Evolutionary conservation across 2,329 filamentous ascomycete genomes (phyloP).

Genomic region (Colletotrichum horii): DNA sequence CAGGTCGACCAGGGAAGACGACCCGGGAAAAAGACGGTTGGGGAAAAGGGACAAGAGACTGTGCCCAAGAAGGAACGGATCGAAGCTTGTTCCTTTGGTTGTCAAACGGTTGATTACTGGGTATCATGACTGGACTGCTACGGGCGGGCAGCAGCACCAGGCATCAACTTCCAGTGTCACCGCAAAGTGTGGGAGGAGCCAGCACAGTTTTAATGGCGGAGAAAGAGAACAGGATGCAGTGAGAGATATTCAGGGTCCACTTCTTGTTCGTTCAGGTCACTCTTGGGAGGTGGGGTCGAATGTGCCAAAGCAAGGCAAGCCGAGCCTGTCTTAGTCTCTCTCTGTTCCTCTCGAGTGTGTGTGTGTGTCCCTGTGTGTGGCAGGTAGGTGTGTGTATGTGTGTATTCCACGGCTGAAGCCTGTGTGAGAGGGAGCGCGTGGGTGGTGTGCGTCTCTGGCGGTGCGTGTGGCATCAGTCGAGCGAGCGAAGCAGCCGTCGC

Average conservation of each 20-base stretch:
- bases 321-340: conserved; percentile 11
- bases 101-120: conserved; percentile 3
- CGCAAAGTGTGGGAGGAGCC: conserved; percentile 10
- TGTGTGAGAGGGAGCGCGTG: background rate
- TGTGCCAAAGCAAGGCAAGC: conserved; percentile 12
- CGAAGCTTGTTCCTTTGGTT: background rate
- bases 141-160: conserved; percentile 3
- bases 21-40: background rate
- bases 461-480: background rate
- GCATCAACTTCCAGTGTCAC: background rate
- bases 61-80: background rate
- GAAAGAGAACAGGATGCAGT: conserved; percentile 3
- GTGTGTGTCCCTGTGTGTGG: background rate
- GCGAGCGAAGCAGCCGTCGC: background rate
- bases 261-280: background rate
- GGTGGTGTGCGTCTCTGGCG: background rate
- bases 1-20: background rate
- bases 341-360: background rate
- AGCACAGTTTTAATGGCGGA: conserved; percentile 20
- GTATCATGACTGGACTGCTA: conserved; percentile 15
- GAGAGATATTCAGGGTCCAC: conserved; percentile 22
- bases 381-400: background rate
- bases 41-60: background rate
- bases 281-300: conserved; percentile 15
- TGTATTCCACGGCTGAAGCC: background rate